phyloP scores from a whole-genome alignment of 2,329 filamentous ascomycete genomes.

The Exophiala calicioides region DNA sequence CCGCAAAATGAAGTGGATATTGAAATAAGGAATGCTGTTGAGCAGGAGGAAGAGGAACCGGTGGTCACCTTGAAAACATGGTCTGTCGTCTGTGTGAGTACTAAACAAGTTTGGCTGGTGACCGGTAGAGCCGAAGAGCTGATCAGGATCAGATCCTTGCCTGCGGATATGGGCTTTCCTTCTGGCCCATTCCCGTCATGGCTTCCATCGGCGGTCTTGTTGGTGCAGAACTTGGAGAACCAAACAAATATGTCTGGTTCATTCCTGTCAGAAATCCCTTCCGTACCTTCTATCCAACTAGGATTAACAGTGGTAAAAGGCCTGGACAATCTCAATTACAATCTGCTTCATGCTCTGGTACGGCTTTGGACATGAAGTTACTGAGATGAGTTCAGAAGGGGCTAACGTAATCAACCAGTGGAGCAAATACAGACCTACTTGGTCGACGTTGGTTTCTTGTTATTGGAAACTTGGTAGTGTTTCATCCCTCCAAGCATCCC shows the following conservation, averaged over 20 bases:
- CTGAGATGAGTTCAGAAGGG: too few species aligned
- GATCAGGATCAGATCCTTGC: constrained; percentile 11
- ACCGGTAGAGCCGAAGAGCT: background rate
- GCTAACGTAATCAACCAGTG: constrained; percentile 29
- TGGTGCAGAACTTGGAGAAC: constrained; percentile 9
- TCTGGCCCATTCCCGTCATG: constrained; percentile 19
- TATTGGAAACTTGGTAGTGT: constrained; percentile 40
- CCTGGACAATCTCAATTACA: constrained; percentile 4
- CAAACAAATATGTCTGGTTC: constrained; percentile 8
- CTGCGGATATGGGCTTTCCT: constrained; percentile 17
- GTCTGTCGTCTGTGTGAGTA: constrained; percentile 33
- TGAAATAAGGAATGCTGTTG: too few species aligned
- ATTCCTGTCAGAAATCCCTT: too few species aligned
- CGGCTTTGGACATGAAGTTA: too few species aligned
- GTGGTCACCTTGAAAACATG: constrained; percentile 33
- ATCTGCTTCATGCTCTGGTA: constrained; percentile 4
- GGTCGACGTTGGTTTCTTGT: constrained; percentile 51
- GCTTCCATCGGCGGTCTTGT: constrained; percentile 9
- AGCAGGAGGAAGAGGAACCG: constrained; percentile 20
- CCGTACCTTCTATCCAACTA: too few species aligned
- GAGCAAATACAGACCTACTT: constrained; percentile 46
- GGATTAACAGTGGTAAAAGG: too few species aligned
- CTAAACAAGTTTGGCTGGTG: too few species aligned
- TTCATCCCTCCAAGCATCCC: too few species aligned
- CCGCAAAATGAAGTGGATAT: too few species aligned